Conservation (phyloP, 768 basidiomycete species). For the Neoboletus subvelutipes region DNA sequence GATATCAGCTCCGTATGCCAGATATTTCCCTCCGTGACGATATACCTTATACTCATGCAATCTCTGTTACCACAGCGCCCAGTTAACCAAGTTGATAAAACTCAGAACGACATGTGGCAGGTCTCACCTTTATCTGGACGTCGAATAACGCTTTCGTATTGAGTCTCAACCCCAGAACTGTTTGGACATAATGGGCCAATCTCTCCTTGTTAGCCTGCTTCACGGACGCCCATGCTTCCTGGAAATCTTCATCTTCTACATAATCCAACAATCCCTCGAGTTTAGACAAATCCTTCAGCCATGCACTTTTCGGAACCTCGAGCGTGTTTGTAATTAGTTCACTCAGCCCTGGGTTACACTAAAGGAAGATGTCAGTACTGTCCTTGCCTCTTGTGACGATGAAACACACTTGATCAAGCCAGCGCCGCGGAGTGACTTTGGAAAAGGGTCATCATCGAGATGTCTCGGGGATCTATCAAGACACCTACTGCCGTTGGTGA, state of each 20-base stretch:
- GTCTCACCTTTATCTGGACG: constrained; percentile 78
- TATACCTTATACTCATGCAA: constrained; percentile 89
- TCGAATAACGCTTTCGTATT: constrained; percentile 84
- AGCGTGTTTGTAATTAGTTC: constrained; percentile 83
- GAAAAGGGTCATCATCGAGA: background rate
- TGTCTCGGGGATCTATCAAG: background rate
- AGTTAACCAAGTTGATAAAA: background rate
- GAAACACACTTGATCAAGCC: constrained; percentile 71
- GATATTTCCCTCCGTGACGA: background rate
- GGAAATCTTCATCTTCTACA: constrained; percentile 73
- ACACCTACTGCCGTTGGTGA: constrained; percentile 85
- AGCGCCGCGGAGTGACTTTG: constrained; percentile 86
- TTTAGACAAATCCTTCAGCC: constrained; percentile 81
- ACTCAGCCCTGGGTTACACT: constrained; percentile 88
- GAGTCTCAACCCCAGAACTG: constrained; percentile 65
- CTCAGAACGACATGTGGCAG: background rate
- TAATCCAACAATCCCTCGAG: constrained; percentile 76
- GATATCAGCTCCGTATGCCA: background rate
- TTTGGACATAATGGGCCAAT: constrained; percentile 73
- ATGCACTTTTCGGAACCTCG: constrained; percentile 67
- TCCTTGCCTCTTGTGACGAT: background rate
- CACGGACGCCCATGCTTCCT: constrained; percentile 76
- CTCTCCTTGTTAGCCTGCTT: constrained; percentile 92
- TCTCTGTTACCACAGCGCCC: constrained; percentile 47
- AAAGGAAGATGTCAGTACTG: background rate